Evolutionary conservation across 2,329 filamentous ascomycete species (phyloP).

Genomic region (Epicoccum nigrum): DNA sequence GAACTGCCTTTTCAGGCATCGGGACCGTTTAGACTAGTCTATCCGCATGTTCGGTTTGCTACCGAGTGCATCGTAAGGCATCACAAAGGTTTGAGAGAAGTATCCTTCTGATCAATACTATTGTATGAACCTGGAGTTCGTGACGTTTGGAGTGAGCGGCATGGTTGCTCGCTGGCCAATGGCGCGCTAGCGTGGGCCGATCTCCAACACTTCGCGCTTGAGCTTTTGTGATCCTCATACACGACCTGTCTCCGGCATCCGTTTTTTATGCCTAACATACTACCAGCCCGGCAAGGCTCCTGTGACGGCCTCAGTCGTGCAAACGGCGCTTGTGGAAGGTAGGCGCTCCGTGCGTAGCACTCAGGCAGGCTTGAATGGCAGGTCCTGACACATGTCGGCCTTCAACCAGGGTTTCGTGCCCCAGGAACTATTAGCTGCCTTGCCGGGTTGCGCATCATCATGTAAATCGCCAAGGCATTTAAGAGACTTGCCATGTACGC

Average conservation of each 20-base stretch:
- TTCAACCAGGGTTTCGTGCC: constrained; percentile 51
- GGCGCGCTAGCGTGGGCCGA: constrained; percentile 25
- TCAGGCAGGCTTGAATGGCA: constrained; percentile 34
- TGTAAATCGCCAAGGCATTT: constrained; percentile 45
- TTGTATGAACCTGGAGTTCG: constrained; percentile 18
- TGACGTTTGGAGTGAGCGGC: constrained; percentile 25
- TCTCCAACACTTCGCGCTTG: constrained; percentile 33
- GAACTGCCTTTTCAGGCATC: constrained; percentile 17
- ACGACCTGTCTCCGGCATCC: constrained; percentile 42
- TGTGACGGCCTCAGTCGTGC: constrained; percentile 35
- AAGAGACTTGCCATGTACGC: constrained; percentile 37
- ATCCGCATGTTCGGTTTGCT: constrained; percentile 36
- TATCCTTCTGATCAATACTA: constrained; percentile 33
- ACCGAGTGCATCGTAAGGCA: constrained; percentile 38
- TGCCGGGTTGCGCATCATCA: constrained; percentile 27
- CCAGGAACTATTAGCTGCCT: constrained; percentile 42
- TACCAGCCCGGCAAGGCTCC: constrained; percentile 29
- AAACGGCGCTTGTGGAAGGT: constrained; percentile 32
- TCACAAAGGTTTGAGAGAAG: constrained; percentile 42
- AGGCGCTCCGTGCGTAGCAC: constrained; percentile 35
- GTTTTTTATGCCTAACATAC: constrained; percentile 42
- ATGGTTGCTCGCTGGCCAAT: constrained; percentile 15
- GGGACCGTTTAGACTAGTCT: constrained; percentile 27
- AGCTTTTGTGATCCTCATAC: constrained; percentile 41
- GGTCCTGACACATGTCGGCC: constrained; percentile 48